A percentile compares a stretch with the other conserved stretches of the same genome.
These are phyloP conservation scores for Eucalyptus erythrocorys DNA, from an alignment of 345 rosid species.

Conservation along the genomic window DNA sequence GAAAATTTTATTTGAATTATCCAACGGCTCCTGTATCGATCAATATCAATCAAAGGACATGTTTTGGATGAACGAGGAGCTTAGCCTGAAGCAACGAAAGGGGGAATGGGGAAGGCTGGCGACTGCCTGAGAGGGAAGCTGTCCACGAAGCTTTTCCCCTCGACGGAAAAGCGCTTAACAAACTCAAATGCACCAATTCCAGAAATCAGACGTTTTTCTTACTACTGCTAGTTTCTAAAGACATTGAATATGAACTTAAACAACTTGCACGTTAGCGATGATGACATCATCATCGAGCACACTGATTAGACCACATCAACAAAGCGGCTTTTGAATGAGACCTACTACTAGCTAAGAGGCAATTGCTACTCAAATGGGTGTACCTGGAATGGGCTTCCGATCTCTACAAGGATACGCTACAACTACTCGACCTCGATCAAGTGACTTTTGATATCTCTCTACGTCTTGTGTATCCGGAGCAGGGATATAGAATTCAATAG, in stretches of 20 bases:
- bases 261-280: neutral
- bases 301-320: neutral
- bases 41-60: neutral
- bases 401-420: neutral
- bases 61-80: neutral
- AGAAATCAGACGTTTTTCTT: neutral
- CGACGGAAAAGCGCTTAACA: neutral
- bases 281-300: neutral
- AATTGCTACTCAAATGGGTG: neutral
- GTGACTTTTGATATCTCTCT: neutral
- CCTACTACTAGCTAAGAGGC: neutral
- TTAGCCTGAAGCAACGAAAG: no score
- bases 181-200: neutral
- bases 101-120: no score
- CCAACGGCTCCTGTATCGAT: neutral
- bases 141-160: neutral
- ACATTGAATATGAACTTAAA: neutral
- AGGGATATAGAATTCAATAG: neutral
- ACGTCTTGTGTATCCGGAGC: neutral
- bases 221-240: fast-evolving
- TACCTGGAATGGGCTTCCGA: neutral
- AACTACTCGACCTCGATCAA: neutral
- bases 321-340: neutral
- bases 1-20: neutral
- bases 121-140: neutral